Base-by-base conservation (phyloP, 345 rosid genomes). In the Heritiera littoralis region DNA sequence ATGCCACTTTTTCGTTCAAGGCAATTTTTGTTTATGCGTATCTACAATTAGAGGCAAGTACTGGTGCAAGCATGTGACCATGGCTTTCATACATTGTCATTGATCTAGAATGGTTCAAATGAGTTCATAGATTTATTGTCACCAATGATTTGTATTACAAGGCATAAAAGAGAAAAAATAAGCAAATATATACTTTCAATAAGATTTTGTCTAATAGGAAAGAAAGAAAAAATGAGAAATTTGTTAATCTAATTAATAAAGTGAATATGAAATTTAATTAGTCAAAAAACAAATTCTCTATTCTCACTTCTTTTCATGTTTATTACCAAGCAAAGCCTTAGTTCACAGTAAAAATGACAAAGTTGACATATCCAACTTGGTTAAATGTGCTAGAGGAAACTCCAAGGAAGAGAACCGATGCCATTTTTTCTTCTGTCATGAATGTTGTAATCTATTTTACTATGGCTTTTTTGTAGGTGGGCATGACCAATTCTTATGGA, bases 401-500 rank as follows among this genome's bases (percentile, higher is more conserved):
- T 41, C 32, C 18, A 0, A 30, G 32, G 15, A n/a, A 18, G 23
- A 41, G 6, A 5, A 40, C n/a, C 7, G 11, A 17, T 43, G 49
- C 28, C 49, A 20, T 43, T 67, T 8, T 32, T 3, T 67, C 20
- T 43, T 67, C 46, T 48, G 6, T 40, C 43, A 40, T 40, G 43
- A 6, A 40, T 3, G 43, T 40, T 40, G 43, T 40, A 40, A 40
- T 40, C 43, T 40, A 6, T 40, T 40, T 40, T 40, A 6, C 43
- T 40, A 40, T 40, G 43, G 43, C 43, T 40, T 40, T 40, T 67
- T 20, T 83, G 77, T 80, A 91, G 97, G 97, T 89, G 78, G 97
- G 98, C 63, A 85, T 81, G 88, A 94, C 97, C 0, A 79, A 81
- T 78, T 88, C 97, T 35, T 89, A 85, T 61, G 90, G 90, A 66